Percentiles rank a stretch among this genome's conserved stretches.
These are phyloP conservation scores for Peziza echinospora DNA, from an alignment of 495 filamentous ascomycete species.

Conservation along the genomic window DNA sequence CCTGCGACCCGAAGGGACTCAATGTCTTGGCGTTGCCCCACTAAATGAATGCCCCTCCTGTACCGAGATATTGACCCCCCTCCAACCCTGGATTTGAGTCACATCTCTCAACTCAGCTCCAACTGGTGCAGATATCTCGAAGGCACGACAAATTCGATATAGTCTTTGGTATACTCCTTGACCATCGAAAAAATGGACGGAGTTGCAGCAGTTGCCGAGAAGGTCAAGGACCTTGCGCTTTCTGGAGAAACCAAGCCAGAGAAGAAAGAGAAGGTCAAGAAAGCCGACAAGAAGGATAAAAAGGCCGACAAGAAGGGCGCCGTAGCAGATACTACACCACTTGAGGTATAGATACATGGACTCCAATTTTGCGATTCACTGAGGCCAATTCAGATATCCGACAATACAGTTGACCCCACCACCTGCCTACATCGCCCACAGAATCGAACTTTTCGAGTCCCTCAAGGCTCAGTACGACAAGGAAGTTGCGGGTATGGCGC, in stretches of 20 bases:
- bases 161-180: no score
- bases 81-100: no score
- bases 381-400: slow-evolving; percentile 21
- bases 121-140: no score
- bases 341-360: slow-evolving; percentile 23
- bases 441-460: slow-evolving; percentile 69
- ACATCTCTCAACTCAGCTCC: no score
- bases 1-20: background rate
- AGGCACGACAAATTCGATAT: no score
- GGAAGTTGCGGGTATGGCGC: slow-evolving; percentile 30
- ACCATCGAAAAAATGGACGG: no score
- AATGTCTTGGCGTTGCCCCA: background rate
- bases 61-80: no score
- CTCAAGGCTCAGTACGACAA: slow-evolving; percentile 64
- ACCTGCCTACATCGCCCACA: slow-evolving; percentile 60
- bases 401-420: slow-evolving; percentile 30
- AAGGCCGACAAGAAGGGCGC: no score
- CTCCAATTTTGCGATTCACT: background rate
- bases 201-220: slow-evolving; percentile 21
- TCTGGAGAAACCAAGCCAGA: slow-evolving; percentile 12
- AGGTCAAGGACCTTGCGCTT: slow-evolving; percentile 29
- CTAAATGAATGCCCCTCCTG: no score
- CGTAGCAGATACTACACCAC: slow-evolving; percentile 16
- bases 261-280: slow-evolving; percentile 18
- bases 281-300: slow-evolving; percentile 23